A percentile compares a stretch with the other conserved stretches of the same genome.
phyloP scores from a whole-genome alignment of 371 early-diverging fungal genomes.

The Mucor piriformis region DNA sequence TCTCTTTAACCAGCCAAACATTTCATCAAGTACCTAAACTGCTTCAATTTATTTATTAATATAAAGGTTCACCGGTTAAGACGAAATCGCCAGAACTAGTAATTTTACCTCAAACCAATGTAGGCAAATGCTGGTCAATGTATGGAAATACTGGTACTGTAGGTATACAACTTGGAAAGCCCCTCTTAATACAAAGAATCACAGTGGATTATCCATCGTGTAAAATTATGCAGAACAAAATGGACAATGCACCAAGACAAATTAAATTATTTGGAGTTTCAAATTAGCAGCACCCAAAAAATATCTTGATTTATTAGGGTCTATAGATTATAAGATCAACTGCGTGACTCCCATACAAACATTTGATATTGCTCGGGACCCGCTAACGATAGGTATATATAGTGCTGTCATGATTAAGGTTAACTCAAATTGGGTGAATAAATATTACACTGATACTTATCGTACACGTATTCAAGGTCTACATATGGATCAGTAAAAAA shows the following conservation, averaged over 20 bases:
- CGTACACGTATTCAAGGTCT: slow-evolving; percentile 75
- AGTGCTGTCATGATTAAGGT: slow-evolving; percentile 54
- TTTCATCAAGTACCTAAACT: neutral
- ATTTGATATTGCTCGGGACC: slow-evolving; percentile 14
- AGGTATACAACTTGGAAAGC: slow-evolving; percentile 8
- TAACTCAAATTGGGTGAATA: slow-evolving; percentile 72
- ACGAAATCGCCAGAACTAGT: slow-evolving; percentile 9
- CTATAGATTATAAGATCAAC: slow-evolving; percentile 21
- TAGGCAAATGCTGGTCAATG: slow-evolving; percentile 21
- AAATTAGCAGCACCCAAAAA: neutral
- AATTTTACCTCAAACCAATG: slow-evolving; percentile 1
- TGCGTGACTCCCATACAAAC: slow-evolving; percentile 33
- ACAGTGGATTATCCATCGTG: slow-evolving; percentile 16
- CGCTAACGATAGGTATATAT: slow-evolving; percentile 2
- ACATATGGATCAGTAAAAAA: too few species aligned
- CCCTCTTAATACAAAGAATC: slow-evolving; percentile 8
- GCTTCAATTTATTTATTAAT: neutral
- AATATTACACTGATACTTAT: slow-evolving; percentile 76
- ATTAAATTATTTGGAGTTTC: slow-evolving; percentile 8
- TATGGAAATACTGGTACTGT: slow-evolving; percentile 6
- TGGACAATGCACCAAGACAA: slow-evolving; percentile 12
- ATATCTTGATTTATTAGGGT: neutral
- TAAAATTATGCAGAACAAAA: neutral
- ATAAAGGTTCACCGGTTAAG: neutral
- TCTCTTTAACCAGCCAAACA: slow-evolving; percentile 45